Evolutionary conservation across 106 monocot genomes (phyloP).

Genomic region (Acorus gramineus): DNA sequence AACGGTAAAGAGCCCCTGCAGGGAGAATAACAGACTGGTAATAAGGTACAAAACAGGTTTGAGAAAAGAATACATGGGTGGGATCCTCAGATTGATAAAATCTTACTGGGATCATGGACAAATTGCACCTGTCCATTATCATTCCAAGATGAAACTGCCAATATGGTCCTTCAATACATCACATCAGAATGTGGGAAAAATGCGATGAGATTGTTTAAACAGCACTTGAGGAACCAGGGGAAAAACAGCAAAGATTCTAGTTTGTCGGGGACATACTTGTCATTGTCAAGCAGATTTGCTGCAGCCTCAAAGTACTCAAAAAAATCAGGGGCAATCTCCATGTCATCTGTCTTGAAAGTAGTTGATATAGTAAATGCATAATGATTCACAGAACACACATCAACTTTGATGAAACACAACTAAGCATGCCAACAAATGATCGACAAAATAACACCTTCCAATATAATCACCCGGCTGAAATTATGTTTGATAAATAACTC

Average conservation of each 20-base stretch:
- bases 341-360: slow-evolving; percentile 68
- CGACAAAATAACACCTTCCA: slow-evolving; percentile 59
- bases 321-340: slow-evolving; percentile 98
- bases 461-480: slow-evolving; percentile 77
- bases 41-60: neutral
- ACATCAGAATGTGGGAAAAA: neutral
- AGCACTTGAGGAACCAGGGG: neutral
- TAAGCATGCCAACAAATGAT: slow-evolving; percentile 3
- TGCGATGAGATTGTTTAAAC: neutral
- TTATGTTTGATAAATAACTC: slow-evolving; percentile 67
- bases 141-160: slow-evolving; percentile 99
- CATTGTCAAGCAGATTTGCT: slow-evolving; percentile 58
- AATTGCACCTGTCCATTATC: slow-evolving; percentile 95
- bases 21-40: slow-evolving; percentile 1
- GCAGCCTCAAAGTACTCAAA: slow-evolving; percentile 98
- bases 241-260: neutral
- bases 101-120: slow-evolving; percentile 83
- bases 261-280: slow-evolving; percentile 46
- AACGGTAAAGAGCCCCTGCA: slow-evolving; percentile 82
- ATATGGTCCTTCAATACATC: slow-evolving; percentile 56
- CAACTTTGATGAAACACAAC: neutral
- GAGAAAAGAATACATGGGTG: too few relatives aligned
- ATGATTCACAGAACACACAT: slow-evolving; percentile 10
- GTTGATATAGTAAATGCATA: neutral
- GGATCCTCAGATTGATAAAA: neutral